Percentiles rank a stretch among this genome's conserved stretches.
Conservation (phyloP, 1,139 yeast species). For the Arxiozyma slooffiae region DNA sequence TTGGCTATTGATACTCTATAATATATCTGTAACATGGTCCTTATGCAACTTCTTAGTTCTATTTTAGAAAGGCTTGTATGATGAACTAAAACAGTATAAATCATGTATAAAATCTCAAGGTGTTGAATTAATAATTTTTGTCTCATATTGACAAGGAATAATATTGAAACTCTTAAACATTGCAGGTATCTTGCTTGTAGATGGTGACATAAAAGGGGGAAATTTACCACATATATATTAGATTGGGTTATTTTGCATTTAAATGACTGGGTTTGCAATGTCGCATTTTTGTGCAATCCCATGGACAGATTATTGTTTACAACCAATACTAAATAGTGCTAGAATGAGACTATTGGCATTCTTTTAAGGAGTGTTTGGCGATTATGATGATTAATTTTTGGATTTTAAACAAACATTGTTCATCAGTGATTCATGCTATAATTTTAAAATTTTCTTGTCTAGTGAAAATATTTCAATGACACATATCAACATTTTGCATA, state of each 20-base stretch:
- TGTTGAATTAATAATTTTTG: slow-evolving; percentile 87
- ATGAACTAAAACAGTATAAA: slow-evolving; percentile 65
- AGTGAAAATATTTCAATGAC: slow-evolving; percentile 40
- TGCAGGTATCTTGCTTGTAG: slow-evolving; percentile 38
- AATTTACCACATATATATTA: slow-evolving; percentile 52
- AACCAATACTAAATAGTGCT: slow-evolving; percentile 55
- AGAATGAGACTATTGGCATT: slow-evolving; percentile 49
- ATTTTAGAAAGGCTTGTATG: slow-evolving; percentile 82
- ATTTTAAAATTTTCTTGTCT: slow-evolving; percentile 75
- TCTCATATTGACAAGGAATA: slow-evolving; percentile 94
- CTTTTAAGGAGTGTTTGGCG: slow-evolving; percentile 70
- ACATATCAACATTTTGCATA: slow-evolving; percentile 57
- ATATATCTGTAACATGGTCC: slow-evolving; percentile 70
- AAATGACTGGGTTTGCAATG: slow-evolving; percentile 73
- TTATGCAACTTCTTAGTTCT: slow-evolving; percentile 77
- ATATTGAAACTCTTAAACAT: slow-evolving; percentile 52
- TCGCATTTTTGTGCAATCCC: slow-evolving; percentile 86
- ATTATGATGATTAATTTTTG: slow-evolving; percentile 59
- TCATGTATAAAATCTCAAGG: slow-evolving; percentile 91
- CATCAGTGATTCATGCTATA: slow-evolving; percentile 55
- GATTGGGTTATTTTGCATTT: slow-evolving; percentile 72
- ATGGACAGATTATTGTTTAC: slow-evolving; percentile 57
- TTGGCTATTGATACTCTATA: slow-evolving; percentile 53
- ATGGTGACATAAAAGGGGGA: slow-evolving; percentile 25
- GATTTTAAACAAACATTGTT: slow-evolving; percentile 70